Evolutionary conservation across 305 asterid species (phyloP).

Genomic region (Solanum hybrid): DNA sequence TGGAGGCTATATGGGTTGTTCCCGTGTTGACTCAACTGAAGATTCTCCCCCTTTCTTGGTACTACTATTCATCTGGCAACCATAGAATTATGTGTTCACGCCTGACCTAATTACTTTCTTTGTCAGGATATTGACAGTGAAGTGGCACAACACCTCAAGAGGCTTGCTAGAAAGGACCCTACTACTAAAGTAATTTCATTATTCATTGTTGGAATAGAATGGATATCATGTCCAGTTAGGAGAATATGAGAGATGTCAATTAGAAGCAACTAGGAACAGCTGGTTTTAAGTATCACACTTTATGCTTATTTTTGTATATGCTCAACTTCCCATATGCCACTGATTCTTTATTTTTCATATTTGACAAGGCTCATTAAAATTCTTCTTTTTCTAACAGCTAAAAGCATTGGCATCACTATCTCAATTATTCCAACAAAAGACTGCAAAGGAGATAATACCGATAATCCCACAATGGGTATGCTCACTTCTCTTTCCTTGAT

Average conservation of each 20-base stretch:
- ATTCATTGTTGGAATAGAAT: not conserved
- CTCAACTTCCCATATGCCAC: not conserved
- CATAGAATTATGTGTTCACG: not conserved
- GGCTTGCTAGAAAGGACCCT: conserved; percentile 91
- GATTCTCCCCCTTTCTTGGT: conserved; percentile 54
- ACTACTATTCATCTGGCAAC: not conserved
- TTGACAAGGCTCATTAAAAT: conserved; percentile 17
- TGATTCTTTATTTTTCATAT: not conserved
- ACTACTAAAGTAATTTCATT: conserved; percentile 64
- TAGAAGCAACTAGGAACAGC: not conserved
- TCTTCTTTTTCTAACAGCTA: conserved; percentile 45
- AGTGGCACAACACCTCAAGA: conserved; percentile 78
- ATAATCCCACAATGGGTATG: conserved; percentile 89
- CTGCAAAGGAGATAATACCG: conserved; percentile 51
- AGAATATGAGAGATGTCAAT: not conserved
- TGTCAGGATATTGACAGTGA: conserved; percentile 75
- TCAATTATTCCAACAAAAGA: conserved; percentile 58
- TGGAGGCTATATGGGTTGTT: conserved; percentile 90
- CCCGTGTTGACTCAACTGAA: conserved; percentile 64
- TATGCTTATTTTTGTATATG: not conserved
- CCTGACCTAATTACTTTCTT: not conserved
- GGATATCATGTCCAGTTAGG: not conserved
- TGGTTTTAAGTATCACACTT: not conserved
- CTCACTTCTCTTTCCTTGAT: not conserved
- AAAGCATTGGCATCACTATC: conserved; percentile 83